Evolutionary conservation across 2,329 filamentous ascomycete genomes (phyloP).

Genomic region (Aspergillus sp.): DNA sequence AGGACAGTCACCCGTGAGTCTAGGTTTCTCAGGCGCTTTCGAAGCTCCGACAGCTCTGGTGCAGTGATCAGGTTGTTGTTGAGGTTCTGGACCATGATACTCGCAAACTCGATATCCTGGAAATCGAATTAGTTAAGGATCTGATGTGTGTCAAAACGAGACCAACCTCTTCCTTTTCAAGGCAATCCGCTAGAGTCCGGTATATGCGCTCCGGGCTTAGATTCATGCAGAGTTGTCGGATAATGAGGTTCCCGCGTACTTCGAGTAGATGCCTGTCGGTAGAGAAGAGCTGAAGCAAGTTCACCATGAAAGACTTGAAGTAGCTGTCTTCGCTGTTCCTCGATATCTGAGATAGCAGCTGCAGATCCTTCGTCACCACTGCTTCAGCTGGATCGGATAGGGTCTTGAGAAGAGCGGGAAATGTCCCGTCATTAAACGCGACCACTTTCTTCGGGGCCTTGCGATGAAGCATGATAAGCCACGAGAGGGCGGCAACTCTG

Average conservation of each 20-base stretch:
- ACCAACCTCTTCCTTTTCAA: constrained; percentile 81
- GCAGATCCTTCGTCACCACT: constrained; percentile 90
- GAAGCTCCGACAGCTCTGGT: constrained; percentile 84
- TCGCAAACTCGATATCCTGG: constrained; percentile 92
- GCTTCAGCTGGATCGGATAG: constrained; percentile 92
- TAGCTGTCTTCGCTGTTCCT: constrained; percentile 96
- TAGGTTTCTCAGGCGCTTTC: constrained; percentile 84
- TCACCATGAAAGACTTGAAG: constrained; percentile 98
- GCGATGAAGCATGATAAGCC: constrained; percentile 96
- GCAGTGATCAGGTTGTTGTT: constrained; percentile 99
- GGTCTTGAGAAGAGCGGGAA: constrained; percentile 92
- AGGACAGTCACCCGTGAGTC: constrained; percentile 66
- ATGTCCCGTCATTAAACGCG: constrained; percentile 95
- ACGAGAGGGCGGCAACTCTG: constrained; percentile 85
- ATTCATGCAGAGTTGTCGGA: constrained; percentile 88
- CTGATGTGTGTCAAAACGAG: not conserved
- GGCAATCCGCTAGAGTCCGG: constrained; percentile 88
- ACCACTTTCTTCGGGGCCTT: constrained; percentile 92
- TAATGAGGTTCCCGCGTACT: constrained; percentile 91
- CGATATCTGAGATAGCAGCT: constrained; percentile 92
- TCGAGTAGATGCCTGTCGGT: constrained; percentile 90
- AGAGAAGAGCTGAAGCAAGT: constrained; percentile 89
- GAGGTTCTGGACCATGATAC: constrained; percentile 98
- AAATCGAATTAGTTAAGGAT: constrained; percentile 8
- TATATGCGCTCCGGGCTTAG: constrained; percentile 95